These are phyloP conservation scores for Blastomyces emzantsi DNA, from an alignment of 2,329 filamentous ascomycete species.

Conservation along the genomic window DNA sequence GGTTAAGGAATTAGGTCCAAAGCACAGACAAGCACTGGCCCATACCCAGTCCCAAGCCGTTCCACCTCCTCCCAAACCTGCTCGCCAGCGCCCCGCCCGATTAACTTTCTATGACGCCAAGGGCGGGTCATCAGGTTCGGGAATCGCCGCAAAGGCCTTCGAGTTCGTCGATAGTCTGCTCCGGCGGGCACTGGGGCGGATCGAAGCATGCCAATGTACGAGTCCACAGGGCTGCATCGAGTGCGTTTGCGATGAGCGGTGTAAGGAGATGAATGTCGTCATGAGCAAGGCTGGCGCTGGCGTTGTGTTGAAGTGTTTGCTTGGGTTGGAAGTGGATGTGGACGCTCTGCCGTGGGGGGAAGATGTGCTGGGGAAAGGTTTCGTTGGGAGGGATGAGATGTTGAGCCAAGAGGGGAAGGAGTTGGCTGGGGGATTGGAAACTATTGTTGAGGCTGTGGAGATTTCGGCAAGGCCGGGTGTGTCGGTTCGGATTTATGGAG, in stretches of 20 bases:
- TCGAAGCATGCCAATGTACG: slow-evolving; percentile 66
- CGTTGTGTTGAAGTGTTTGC: slow-evolving; percentile 67
- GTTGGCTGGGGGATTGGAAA: slow-evolving; percentile 66
- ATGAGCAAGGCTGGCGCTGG: slow-evolving; percentile 86
- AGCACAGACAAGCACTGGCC: slow-evolving; percentile 13
- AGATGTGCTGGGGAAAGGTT: slow-evolving; percentile 67
- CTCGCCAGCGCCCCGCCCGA: slow-evolving; percentile 72
- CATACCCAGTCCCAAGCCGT: slow-evolving; percentile 10
- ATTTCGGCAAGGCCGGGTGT: slow-evolving; percentile 39
- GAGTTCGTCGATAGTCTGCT: slow-evolving; percentile 80
- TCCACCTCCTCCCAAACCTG: slow-evolving; percentile 31
- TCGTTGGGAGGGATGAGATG: slow-evolving; percentile 55
- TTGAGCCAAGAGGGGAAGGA: slow-evolving; percentile 39
- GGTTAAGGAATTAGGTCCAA: slow-evolving; percentile 73
- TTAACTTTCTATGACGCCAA: slow-evolving; percentile 94
- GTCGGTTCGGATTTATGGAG: slow-evolving; percentile 22
- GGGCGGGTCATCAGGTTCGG: slow-evolving; percentile 71
- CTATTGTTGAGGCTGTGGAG: slow-evolving; percentile 63
- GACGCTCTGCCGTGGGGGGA: slow-evolving; percentile 80
- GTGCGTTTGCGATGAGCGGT: slow-evolving; percentile 77
- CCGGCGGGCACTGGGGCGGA: slow-evolving; percentile 62
- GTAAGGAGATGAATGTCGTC: slow-evolving; percentile 78
- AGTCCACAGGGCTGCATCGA: slow-evolving; percentile 67
- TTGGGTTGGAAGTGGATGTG: slow-evolving; percentile 70
- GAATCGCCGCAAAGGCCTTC: slow-evolving; percentile 87